phyloP scores from a whole-genome alignment of 345 rosid genomes.

The Boechera retrofracta region DNA sequence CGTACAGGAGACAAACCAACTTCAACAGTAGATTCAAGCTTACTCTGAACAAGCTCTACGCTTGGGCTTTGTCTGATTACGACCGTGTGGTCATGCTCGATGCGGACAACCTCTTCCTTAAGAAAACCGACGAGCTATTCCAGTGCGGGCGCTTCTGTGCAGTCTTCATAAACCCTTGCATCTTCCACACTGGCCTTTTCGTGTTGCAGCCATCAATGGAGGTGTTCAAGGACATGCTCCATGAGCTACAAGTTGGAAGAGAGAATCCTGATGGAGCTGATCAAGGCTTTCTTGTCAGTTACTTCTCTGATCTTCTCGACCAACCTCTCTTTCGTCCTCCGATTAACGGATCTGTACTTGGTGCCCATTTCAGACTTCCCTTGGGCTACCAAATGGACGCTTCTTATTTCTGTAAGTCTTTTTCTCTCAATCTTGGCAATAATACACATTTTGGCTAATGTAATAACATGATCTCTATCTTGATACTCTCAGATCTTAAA shows the following conservation, averaged over 20 bases:
- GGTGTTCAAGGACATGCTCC: conserved; percentile 85
- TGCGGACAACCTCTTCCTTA: conserved; percentile 85
- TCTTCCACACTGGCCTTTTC: conserved; percentile 97
- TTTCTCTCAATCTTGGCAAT: neutral
- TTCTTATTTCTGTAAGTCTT: conserved; percentile 82
- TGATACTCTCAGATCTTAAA: conserved; percentile 62
- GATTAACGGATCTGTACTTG: conserved; percentile 62
- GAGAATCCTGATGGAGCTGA: conserved; percentile 93
- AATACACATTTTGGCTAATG: neutral
- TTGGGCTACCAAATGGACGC: conserved; percentile 99
- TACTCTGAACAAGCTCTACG: conserved; percentile 90
- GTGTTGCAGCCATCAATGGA: conserved; percentile 79
- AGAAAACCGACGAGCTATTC: conserved; percentile 89
- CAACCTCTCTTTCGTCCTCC: conserved; percentile 84
- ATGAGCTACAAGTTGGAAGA: conserved; percentile 67
- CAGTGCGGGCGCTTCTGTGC: conserved; percentile 97
- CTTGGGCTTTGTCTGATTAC: conserved; percentile 86
- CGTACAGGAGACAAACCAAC: conserved; percentile 66
- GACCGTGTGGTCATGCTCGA: conserved; percentile 96
- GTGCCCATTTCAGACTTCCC: conserved; percentile 82
- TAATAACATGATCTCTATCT: neutral
- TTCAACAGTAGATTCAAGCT: conserved; percentile 82
- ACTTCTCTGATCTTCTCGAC: conserved; percentile 88
- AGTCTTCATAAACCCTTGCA: conserved; percentile 94
- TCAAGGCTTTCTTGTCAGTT: conserved; percentile 88